phyloP scores from a whole-genome alignment of 148 eudicot genomes.

The Persicaria maculosa region DNA sequence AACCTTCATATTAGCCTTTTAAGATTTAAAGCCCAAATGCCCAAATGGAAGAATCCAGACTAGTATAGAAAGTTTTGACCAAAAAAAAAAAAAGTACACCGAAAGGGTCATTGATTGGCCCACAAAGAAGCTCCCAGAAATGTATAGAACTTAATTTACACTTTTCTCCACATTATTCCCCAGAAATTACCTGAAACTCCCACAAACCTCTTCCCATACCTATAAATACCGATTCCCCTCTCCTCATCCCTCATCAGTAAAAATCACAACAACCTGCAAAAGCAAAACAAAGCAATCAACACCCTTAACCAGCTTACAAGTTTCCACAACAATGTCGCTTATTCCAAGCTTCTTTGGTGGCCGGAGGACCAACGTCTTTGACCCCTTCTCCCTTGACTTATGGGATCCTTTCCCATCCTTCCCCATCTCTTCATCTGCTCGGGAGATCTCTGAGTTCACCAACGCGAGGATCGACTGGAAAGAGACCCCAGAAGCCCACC shows the following conservation, averaged over 20 bases:
- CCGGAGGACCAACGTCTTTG: conserved; percentile 21
- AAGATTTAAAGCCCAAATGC: no score
- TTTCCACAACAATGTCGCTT: conserved; percentile 14
- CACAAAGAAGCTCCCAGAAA: no score
- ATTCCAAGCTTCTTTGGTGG: conserved; percentile 28
- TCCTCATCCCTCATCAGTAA: background rate
- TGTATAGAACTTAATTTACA: no score
- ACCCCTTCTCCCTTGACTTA: conserved; percentile 20
- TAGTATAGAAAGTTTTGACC: no score
- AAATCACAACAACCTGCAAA: background rate
- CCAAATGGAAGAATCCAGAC: no score
- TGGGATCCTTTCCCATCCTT: conserved; percentile 21
- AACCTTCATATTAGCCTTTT: no score
- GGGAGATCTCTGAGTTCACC: conserved; percentile 33
- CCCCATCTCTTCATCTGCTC: conserved; percentile 21
- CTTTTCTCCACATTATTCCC: no score
- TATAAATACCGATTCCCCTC: background rate
- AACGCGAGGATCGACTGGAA: conserved; percentile 38
- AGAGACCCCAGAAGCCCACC: conserved; percentile 40
- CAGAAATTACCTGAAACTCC: background rate
- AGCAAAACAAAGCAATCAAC: background rate
- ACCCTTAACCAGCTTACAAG: background rate
- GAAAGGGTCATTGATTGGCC: no score
- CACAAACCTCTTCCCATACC: background rate
- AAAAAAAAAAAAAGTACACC: no score